Conservation (phyloP, 2,329 filamentous ascomycete species). For the Malbranchea cinnamomea region DNA sequence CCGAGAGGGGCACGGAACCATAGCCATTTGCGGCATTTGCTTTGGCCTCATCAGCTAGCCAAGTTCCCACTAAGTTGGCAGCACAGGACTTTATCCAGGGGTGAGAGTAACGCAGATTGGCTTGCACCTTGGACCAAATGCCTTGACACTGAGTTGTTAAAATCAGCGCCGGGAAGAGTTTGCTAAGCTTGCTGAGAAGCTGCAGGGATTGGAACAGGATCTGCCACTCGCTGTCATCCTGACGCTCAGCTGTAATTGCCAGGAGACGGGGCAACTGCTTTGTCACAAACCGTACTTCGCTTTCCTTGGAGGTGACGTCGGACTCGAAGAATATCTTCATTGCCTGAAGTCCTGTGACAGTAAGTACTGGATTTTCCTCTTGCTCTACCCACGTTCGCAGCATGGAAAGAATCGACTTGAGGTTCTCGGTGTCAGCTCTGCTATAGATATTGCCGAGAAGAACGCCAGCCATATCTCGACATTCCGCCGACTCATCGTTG, state of each 20-base stretch:
- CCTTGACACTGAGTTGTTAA: conserved; percentile 44
- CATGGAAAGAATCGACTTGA: conserved; percentile 54
- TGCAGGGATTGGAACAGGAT: conserved; percentile 60
- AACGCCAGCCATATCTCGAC: conserved; percentile 64
- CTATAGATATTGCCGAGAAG: conserved; percentile 70
- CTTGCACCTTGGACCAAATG: conserved; percentile 58
- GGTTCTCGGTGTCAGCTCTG: conserved; percentile 57
- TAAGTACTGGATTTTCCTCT: conserved; percentile 54
- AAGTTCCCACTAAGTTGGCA: conserved; percentile 58
- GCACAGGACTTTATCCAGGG: conserved; percentile 62
- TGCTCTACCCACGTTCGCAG: conserved; percentile 65
- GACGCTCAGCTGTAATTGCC: conserved; percentile 32
- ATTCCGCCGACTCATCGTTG: conserved; percentile 79
- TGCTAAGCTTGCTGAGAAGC: conserved; percentile 51
- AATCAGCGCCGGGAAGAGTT: conserved; percentile 48
- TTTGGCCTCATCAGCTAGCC: conserved; percentile 63
- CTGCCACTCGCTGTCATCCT: conserved; percentile 46
- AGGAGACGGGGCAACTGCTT: conserved; percentile 41
- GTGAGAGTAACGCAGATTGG: conserved; percentile 57
- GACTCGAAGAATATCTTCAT: conserved; percentile 74
- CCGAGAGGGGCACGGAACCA: conserved; percentile 44
- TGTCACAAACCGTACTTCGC: conserved; percentile 50
- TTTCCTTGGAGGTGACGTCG: conserved; percentile 46
- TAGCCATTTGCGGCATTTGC: conserved; percentile 41
- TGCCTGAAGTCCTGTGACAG: conserved; percentile 60